phyloP scores from a whole-genome alignment of 1,284 basidiomycete species.

The Sporisorium sorghi region DNA sequence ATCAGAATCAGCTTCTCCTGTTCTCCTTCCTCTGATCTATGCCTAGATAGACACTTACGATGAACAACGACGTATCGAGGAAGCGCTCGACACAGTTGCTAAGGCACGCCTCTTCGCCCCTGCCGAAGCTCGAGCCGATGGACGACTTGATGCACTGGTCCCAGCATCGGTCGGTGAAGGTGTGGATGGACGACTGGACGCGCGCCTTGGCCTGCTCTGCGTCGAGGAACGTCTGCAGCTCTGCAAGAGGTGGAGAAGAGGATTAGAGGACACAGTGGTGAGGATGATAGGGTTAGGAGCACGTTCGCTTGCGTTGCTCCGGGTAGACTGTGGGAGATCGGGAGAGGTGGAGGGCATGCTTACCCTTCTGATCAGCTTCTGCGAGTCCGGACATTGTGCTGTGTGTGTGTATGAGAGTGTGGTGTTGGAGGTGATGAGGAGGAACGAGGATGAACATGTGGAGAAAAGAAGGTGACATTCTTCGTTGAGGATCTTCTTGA shows the following conservation, averaged over 20 bases:
- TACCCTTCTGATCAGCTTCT: conserved; percentile 62
- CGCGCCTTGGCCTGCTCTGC: conserved; percentile 87
- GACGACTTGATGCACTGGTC: conserved; percentile 84
- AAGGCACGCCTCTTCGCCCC: conserved; percentile 85
- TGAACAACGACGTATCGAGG: conserved; percentile 81
- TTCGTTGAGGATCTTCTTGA: conserved; percentile 18
- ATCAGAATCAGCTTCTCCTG: neutral
- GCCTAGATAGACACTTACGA: conserved; percentile 41
- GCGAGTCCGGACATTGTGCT: conserved; percentile 50
- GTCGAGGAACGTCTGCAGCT: conserved; percentile 85
- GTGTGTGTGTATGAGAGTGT: conserved; percentile 6
- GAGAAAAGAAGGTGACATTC: conserved; percentile 2
- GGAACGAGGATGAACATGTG: conserved; percentile 10
- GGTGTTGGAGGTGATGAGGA: conserved; percentile 4
- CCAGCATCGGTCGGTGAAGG: conserved; percentile 67
- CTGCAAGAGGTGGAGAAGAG: conserved; percentile 65
- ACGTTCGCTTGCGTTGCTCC: neutral
- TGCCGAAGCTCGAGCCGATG: conserved; percentile 85
- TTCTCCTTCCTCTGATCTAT: neutral
- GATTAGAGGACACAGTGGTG: neutral
- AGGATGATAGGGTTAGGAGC: neutral
- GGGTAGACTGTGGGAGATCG: too few species aligned
- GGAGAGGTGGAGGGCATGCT: neutral
- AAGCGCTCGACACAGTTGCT: conserved; percentile 92
- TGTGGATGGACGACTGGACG: conserved; percentile 75